Evolutionary conservation across 306 rosid genomes (phyloP).

Genomic region (Cucumis melo): DNA sequence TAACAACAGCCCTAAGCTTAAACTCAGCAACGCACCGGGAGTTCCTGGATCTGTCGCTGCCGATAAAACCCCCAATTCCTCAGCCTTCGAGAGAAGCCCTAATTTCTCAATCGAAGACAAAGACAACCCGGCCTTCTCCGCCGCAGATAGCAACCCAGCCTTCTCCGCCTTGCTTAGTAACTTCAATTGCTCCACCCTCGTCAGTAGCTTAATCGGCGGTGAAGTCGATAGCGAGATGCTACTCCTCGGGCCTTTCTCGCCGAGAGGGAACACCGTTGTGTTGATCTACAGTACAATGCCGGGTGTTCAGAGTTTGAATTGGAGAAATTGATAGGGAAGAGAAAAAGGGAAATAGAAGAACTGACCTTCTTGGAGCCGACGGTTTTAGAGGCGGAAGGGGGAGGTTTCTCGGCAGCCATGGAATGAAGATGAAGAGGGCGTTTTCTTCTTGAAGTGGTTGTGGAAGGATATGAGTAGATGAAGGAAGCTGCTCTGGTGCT

Average conservation of each 20-base stretch:
- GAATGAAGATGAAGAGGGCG: constrained; percentile 32
- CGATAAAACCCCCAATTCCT: constrained; percentile 72
- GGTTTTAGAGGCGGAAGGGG: constrained; percentile 39
- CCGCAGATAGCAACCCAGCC: constrained; percentile 82
- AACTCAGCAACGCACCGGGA: constrained; percentile 47
- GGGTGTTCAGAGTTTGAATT: neutral
- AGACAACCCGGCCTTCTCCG: constrained; percentile 72
- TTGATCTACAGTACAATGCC: constrained; percentile 9
- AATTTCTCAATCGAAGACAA: constrained; percentile 65
- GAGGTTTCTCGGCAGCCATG: constrained; percentile 65
- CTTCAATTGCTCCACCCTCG: constrained; percentile 80
- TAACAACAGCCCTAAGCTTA: constrained; percentile 49
- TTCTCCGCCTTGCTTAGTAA: constrained; percentile 86
- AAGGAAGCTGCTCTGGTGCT: constrained; percentile 14
- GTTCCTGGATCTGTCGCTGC: constrained; percentile 87
- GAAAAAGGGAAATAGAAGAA: neutral
- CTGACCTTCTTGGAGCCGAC: constrained; percentile 55
- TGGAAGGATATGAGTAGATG: constrained; percentile 10
- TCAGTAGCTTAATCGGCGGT: constrained; percentile 51
- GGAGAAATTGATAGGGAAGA: neutral
- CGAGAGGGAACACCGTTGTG: constrained; percentile 52
- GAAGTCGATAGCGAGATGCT: constrained; percentile 23
- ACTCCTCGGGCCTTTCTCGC: constrained; percentile 46
- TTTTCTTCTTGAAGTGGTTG: neutral
- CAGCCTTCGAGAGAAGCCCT: constrained; percentile 85